Conservation (phyloP, 768 basidiomycete genomes). For the Auriscalpium orientale region DNA sequence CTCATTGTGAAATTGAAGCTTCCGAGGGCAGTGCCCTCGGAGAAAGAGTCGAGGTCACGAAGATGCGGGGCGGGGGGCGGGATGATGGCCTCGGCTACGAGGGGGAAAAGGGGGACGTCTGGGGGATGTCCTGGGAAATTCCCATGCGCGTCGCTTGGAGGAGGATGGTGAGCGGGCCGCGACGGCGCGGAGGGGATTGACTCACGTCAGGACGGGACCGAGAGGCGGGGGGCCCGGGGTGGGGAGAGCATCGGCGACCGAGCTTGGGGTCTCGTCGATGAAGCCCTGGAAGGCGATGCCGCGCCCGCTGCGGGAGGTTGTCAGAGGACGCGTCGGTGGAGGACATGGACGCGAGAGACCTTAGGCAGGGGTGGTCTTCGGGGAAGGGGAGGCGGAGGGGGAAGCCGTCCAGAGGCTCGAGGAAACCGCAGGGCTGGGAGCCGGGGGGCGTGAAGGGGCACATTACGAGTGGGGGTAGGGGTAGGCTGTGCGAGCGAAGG, state of each 20-base stretch:
- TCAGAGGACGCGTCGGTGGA: not conserved
- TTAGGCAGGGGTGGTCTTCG: constrained; percentile 3
- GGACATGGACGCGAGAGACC: not conserved
- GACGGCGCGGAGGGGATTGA: constrained; percentile 1
- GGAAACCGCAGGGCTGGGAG: not conserved
- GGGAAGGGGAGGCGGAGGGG: constrained; percentile 14
- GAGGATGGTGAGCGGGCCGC: not conserved
- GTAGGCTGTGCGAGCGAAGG: not conserved
- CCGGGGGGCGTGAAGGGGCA: not conserved
- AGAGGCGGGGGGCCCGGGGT: constrained; percentile 5
- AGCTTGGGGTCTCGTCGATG: constrained; percentile 15
- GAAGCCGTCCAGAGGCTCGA: constrained; percentile 13
- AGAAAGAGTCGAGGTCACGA: constrained; percentile 53
- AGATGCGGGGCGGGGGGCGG: constrained; percentile 38
- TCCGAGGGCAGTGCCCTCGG: constrained; percentile 47
- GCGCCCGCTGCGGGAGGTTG: constrained; percentile 6
- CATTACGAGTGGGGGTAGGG: constrained; percentile 3
- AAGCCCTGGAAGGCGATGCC: constrained; percentile 9
- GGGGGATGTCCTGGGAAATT: too few relatives aligned
- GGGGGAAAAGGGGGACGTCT: not conserved
- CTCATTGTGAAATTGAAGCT: constrained; percentile 41
- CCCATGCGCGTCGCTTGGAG: not conserved
- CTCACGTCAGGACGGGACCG: constrained; percentile 4
- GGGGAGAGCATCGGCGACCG: constrained; percentile 11
- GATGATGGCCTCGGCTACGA: not conserved